A percentile compares a stretch with the other conserved stretches of the same genome.
Evolutionary conservation across 257 asterid species (phyloP).

Genomic region (Solanum arcanum): DNA sequence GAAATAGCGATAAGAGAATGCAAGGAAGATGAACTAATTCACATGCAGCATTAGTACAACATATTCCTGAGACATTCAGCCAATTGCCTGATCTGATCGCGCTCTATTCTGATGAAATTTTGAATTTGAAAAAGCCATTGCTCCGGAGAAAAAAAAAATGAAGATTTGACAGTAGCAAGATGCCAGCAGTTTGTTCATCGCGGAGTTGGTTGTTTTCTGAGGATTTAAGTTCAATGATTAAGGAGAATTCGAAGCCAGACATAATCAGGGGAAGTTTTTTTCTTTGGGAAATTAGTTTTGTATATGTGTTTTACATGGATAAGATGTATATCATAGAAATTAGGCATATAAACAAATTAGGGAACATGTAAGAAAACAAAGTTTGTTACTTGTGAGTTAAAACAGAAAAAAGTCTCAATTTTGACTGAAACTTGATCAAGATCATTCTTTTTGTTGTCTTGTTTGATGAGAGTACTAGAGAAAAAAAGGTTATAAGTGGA

Average conservation of each 20-base stretch:
- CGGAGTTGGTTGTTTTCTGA: not conserved
- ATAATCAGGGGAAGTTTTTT: not conserved
- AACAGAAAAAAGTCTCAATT: not conserved
- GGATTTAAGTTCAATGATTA: not conserved
- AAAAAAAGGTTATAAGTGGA: not conserved
- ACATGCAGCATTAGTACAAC: conserved; percentile 20
- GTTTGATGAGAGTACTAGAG: not conserved
- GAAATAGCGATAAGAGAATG: conserved; percentile 66
- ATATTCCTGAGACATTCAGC: not conserved
- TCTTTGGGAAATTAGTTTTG: not conserved
- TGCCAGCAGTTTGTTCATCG: not conserved
- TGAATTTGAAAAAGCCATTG: not conserved
- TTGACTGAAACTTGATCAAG: not conserved
- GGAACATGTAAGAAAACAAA: not conserved
- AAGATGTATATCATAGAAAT: not conserved
- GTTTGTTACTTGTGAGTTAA: not conserved
- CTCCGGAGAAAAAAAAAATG: not conserved
- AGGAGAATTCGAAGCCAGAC: not conserved
- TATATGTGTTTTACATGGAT: not conserved
- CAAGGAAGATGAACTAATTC: conserved; percentile 54
- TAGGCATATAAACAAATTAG: not conserved
- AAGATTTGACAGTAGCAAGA: not conserved
- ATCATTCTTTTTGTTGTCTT: not conserved
- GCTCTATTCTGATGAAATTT: not conserved
- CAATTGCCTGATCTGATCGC: not conserved